phyloP scores from a whole-genome alignment of 2,329 filamentous ascomycete species.

The Laburnicola sp. region DNA sequence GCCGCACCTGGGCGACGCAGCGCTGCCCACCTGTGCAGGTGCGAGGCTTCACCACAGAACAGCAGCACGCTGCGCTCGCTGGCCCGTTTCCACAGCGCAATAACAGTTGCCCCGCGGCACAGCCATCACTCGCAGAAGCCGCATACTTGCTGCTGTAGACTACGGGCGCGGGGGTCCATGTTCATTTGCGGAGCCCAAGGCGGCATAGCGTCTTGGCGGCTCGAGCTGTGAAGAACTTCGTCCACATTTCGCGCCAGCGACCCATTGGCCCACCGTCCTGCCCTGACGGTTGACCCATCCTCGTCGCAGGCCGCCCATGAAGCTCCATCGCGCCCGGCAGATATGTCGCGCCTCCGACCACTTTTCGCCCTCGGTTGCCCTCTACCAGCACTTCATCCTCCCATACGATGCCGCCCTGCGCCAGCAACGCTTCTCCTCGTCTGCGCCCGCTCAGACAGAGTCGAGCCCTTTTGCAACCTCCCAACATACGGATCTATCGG shows the following conservation, averaged over 20 bases:
- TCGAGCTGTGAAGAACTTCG: neutral
- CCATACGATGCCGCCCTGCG: conserved; percentile 14
- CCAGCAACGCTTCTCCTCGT: conserved; percentile 25
- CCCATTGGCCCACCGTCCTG: conserved; percentile 4
- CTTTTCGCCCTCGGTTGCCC: conserved; percentile 34
- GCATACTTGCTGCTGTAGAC: too few species aligned
- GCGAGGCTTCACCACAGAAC: too few species aligned
- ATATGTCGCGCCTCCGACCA: conserved; percentile 40
- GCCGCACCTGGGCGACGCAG: too few species aligned
- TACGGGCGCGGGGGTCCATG: too few species aligned
- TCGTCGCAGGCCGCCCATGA: conserved; percentile 29
- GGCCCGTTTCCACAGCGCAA: too few species aligned
- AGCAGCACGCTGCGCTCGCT: too few species aligned
- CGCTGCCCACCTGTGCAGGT: too few species aligned
- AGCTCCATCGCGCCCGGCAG: conserved; percentile 24
- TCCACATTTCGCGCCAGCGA: conserved; percentile 1
- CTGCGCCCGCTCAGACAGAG: conserved; percentile 12
- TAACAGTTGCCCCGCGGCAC: too few species aligned
- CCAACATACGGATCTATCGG: too few species aligned
- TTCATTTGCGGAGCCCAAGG: too few species aligned
- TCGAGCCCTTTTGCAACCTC: neutral
- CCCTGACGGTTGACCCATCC: conserved; percentile 10
- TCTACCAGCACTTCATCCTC: conserved; percentile 41
- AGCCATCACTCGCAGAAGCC: too few species aligned
- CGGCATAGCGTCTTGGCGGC: conserved; percentile 6